A percentile compares a stretch with the other conserved stretches of the same genome.
Conservation (phyloP, 2,329 filamentous ascomycete genomes). For the Apiospora kogelbergensis region DNA sequence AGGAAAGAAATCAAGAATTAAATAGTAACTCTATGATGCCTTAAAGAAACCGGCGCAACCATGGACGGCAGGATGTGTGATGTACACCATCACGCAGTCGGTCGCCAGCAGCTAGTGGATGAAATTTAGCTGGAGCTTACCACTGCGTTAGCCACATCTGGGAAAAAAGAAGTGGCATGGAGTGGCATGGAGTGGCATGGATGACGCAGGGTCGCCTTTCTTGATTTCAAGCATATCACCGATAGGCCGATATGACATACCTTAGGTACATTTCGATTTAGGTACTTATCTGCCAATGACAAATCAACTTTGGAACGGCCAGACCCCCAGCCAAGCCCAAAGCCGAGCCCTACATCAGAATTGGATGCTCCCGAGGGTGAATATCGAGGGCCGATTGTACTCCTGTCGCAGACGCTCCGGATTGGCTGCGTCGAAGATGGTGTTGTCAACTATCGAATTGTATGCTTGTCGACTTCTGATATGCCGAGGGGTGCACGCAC, state of each 20-base stretch:
- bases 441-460: neutral
- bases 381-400: neutral
- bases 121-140: constrained; percentile 8
- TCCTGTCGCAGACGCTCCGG: neutral
- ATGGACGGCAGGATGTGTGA: neutral
- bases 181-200: constrained; percentile 3
- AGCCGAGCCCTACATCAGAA: neutral
- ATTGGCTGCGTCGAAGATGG: neutral
- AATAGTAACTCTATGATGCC: neutral
- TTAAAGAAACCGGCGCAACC: neutral
- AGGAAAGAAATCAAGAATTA: neutral
- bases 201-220: constrained; percentile 8
- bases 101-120: neutral
- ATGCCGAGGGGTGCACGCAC: neutral
- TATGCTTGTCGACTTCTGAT: neutral
- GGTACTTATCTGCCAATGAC: neutral
- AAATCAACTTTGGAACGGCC: neutral
- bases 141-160: neutral
- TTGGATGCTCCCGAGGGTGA: neutral
- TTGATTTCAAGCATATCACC: constrained; percentile 9
- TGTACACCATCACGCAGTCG: neutral
- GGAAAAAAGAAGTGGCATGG: constrained; percentile 4
- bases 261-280: neutral
- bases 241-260: constrained; percentile 6
- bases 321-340: neutral